phyloP scores from a whole-genome alignment of 148 eudicot genomes.

The Spergularia bocconei region DNA sequence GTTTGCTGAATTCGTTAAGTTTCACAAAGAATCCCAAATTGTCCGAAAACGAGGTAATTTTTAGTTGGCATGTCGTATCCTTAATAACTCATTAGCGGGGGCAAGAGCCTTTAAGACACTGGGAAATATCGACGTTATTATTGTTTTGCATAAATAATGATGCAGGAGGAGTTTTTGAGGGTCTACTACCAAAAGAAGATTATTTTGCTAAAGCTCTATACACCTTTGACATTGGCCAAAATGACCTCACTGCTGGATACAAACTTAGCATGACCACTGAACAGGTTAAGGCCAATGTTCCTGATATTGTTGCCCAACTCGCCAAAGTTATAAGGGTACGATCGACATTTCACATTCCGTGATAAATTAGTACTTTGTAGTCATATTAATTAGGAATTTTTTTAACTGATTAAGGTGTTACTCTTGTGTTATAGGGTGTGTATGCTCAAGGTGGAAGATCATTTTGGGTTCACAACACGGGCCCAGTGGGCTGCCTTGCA shows the following conservation, averaged over 20 bases:
- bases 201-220: slow-evolving; percentile 38
- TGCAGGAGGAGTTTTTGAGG: slow-evolving; percentile 33
- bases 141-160: not conserved
- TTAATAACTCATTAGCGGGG: too few relatives aligned
- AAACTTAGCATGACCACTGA: slow-evolving; percentile 31
- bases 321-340: slow-evolving; percentile 34
- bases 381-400: not conserved
- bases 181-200: slow-evolving; percentile 34
- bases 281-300: slow-evolving; percentile 33
- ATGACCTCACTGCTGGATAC: slow-evolving; percentile 41
- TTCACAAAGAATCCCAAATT: slow-evolving; percentile 20
- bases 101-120: too few relatives aligned
- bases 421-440: slow-evolving; percentile 22
- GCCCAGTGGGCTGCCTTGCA: slow-evolving; percentile 45
- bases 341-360: not conserved
- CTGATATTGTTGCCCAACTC: slow-evolving; percentile 37
- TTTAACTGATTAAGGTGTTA: not conserved
- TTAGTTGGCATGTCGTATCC: too few relatives aligned
- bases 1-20: slow-evolving; percentile 31
- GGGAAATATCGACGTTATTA: too few relatives aligned
- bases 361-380: not conserved
- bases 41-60: slow-evolving; percentile 30
- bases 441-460: slow-evolving; percentile 42
- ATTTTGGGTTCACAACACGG: slow-evolving; percentile 51
- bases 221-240: slow-evolving; percentile 49